These are phyloP conservation scores for Marsdenia floribunda DNA, from an alignment of 257 asterid species.

Conservation along the genomic window DNA sequence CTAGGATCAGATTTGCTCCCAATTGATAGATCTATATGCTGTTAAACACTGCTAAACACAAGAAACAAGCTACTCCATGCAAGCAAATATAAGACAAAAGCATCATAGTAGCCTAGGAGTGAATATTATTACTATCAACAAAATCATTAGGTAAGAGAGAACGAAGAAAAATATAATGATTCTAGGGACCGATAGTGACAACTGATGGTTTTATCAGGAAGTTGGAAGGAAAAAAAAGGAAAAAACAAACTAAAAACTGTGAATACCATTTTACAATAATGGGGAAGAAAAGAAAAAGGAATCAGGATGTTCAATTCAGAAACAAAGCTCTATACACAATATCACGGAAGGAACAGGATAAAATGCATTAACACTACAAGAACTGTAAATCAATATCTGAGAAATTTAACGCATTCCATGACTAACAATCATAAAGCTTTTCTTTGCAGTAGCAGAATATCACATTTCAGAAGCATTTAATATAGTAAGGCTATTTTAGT, in stretches of 20 bases:
- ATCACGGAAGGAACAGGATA: no score
- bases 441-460: not conserved
- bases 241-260: not conserved
- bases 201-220: not conserved
- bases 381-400: not conserved
- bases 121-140: not conserved
- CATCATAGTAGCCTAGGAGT: not conserved
- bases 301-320: no score
- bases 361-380: no score
- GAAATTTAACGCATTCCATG: not conserved
- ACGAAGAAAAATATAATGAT: not conserved
- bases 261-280: not conserved
- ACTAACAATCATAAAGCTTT: not conserved
- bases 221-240: no score
- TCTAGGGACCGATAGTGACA: not conserved
- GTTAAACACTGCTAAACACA: no score
- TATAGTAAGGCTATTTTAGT: not conserved
- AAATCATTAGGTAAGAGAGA: not conserved
- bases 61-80: not conserved
- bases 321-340: no score
- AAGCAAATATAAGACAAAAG: not conserved
- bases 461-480: not conserved
- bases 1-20: no score
- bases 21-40: no score
- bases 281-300: not conserved